Percentiles rank a stretch among this genome's conserved stretches.
Evolutionary conservation across 768 basidiomycete species (phyloP).

Genomic region (Mycena floridula): DNA sequence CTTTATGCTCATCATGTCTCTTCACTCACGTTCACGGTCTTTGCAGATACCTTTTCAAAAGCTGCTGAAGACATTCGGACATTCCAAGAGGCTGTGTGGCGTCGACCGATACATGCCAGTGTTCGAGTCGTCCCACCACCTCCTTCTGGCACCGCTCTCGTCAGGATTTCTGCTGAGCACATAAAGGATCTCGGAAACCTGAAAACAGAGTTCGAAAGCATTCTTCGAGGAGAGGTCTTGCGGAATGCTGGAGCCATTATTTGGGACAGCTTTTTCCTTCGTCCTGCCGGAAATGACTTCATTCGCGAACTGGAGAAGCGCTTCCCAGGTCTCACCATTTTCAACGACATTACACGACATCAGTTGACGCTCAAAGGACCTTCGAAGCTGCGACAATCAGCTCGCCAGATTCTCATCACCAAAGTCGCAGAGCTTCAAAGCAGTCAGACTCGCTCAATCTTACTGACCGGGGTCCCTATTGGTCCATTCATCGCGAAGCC

Average conservation of each 20-base stretch:
- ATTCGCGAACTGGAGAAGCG: slow-evolving; percentile 35
- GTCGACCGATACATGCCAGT: slow-evolving; percentile 20
- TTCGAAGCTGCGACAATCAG: slow-evolving; percentile 29
- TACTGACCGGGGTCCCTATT: slow-evolving; percentile 39
- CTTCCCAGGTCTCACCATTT: slow-evolving; percentile 36
- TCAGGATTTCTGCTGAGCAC: slow-evolving; percentile 48
- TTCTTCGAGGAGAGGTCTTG: slow-evolving; percentile 56
- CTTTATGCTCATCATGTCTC: slow-evolving; percentile 50
- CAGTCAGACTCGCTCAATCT: slow-evolving; percentile 32
- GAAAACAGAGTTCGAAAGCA: slow-evolving; percentile 56
- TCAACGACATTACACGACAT: slow-evolving; percentile 32
- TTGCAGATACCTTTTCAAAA: slow-evolving; percentile 27
- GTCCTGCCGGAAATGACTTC: slow-evolving; percentile 34
- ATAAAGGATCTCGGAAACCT: slow-evolving; percentile 44
- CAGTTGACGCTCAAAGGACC: slow-evolving; percentile 52
- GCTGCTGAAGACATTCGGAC: slow-evolving; percentile 38
- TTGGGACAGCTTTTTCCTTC: slow-evolving; percentile 63
- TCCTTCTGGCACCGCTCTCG: slow-evolving; percentile 16
- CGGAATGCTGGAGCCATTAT: slow-evolving; percentile 41
- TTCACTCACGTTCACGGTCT: slow-evolving; percentile 41
- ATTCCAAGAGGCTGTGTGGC: slow-evolving; percentile 32
- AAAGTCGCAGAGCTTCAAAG: slow-evolving; percentile 39
- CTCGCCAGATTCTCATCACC: slow-evolving; percentile 38
- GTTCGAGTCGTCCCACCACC: slow-evolving; percentile 14
- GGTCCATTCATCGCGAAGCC: slow-evolving; percentile 41